Evolutionary conservation across 2,329 filamentous ascomycete genomes (phyloP), one percentile per base, ranked within the genome.

Genomic region (Fusarium algeriense): DNA sequence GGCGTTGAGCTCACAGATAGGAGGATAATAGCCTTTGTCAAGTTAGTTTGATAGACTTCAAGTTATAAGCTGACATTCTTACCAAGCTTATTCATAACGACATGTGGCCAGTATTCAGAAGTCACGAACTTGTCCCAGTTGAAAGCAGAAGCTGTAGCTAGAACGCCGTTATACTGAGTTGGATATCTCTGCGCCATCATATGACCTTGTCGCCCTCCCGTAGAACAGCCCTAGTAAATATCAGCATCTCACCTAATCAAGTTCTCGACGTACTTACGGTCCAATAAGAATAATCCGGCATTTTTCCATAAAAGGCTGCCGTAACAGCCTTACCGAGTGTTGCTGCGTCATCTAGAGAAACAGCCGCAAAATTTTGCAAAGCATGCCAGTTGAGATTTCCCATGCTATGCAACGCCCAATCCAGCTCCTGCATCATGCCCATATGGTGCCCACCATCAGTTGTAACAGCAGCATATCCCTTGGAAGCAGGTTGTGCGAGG

Each of bases 131-230:
- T 56, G 80, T 48, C 79, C 81, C 73, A 88, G 44, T 81, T 73
- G 9, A 83, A 66, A 10, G 84, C 86, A 2, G 84, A 82, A 3
- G 79, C 79, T 0, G 81, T 83, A 2, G 86, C 86, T 0, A 87
- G 74, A 17, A 89, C 83, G 5, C 87, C 87, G 48, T 89, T 85
- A 46, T 87, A 89, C 37, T 85, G 84, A 2, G 84, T 80, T 0
- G 87, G 87, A 64, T 85, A 88, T 12, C 81, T 75, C 69, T 89
- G 85, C 0, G 85, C 83, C 14, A 85, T 80, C 71, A 85, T 85
- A 28, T 88, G 77, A 11, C 87, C 88, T 75, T 90, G 87, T 2
- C 88, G 80, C 4, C 88, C 88, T 15, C 88, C 87, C 0, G 85
- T 87, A 2, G 85, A 87, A 71, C 87, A 88, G 17, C 87, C 66